Conservation (phyloP, 148 eudicot genomes). For the Nepenthes mirabilis region DNA sequence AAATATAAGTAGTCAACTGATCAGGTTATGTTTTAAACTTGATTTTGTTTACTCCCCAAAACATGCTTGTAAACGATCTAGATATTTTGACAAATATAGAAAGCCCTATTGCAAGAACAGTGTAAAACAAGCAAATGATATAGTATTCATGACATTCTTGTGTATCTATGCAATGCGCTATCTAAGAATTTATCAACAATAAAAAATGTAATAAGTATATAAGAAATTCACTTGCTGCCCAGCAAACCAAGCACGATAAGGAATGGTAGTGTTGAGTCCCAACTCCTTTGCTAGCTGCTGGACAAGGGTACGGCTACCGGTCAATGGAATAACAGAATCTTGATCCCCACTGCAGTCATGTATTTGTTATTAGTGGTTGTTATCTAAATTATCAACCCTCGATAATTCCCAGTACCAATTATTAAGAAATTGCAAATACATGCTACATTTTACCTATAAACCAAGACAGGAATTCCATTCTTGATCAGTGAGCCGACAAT, state of each 20-base stretch:
- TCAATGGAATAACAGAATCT: constrained; percentile 78
- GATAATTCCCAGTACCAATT: neutral
- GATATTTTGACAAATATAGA: too few species aligned
- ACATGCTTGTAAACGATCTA: too few species aligned
- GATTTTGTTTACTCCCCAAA: too few species aligned
- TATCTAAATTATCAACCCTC: neutral
- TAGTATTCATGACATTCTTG: too few species aligned
- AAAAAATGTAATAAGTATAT: neutral
- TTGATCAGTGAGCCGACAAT: constrained; percentile 58
- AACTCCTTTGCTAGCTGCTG: constrained; percentile 40
- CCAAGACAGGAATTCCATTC: constrained; percentile 71
- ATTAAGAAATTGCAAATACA: neutral
- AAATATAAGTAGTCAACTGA: too few species aligned
- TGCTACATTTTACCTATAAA: constrained; percentile 56
- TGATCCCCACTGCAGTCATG: constrained; percentile 61
- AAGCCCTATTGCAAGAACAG: too few species aligned
- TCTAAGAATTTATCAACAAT: neutral
- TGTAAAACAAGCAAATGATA: too few species aligned
- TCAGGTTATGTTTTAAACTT: too few species aligned
- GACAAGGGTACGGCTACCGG: constrained; percentile 67
- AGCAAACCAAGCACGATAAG: constrained; percentile 86
- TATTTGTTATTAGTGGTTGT: neutral
- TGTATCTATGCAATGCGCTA: too few species aligned
- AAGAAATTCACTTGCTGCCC: constrained; percentile 53
- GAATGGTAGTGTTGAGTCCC: constrained; percentile 49